phyloP scores from a whole-genome alignment of 1,139 yeast genomes.

The Maudiozyma humilis region DNA sequence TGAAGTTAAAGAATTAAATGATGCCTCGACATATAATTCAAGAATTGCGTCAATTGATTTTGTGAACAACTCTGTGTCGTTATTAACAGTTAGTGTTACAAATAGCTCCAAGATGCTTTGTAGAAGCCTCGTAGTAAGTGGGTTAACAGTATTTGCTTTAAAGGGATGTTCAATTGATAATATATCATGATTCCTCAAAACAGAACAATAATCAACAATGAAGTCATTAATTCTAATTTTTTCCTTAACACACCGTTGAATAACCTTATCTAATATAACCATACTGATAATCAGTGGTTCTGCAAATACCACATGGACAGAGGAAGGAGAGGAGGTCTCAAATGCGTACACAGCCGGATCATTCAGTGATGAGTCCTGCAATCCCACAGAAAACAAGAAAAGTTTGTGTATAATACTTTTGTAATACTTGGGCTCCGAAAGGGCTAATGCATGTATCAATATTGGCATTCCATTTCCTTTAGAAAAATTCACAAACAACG shows the following conservation, averaged over 20 bases:
- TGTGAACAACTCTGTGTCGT: neutral
- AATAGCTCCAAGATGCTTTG: neutral
- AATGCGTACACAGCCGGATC: constrained; percentile 7
- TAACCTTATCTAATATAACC: constrained; percentile 31
- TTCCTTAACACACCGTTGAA: neutral
- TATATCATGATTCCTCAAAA: neutral
- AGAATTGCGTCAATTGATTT: neutral
- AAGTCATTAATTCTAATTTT: constrained; percentile 15
- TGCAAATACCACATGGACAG: constrained; percentile 16
- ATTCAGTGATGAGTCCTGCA: neutral
- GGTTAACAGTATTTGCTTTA: neutral
- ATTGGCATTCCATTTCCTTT: constrained; percentile 49
- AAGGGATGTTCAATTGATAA: neutral
- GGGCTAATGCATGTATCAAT: constrained; percentile 35
- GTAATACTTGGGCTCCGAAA: constrained; percentile 31
- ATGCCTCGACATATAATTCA: neutral
- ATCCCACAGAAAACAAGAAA: constrained; percentile 13
- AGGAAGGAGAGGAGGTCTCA: constrained; percentile 20
- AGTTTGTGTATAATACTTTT: constrained; percentile 22
- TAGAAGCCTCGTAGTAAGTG: neutral
- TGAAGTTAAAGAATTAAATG: neutral
- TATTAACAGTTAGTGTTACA: neutral
- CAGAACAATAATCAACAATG: constrained; percentile 13
- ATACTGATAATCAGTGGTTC: constrained; percentile 22
- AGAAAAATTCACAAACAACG: constrained; percentile 43